These are phyloP conservation scores for Marchantia polymorpha DNA, from an alignment of 225 moss, liverwort and hornwort species.

Conservation along the genomic window DNA sequence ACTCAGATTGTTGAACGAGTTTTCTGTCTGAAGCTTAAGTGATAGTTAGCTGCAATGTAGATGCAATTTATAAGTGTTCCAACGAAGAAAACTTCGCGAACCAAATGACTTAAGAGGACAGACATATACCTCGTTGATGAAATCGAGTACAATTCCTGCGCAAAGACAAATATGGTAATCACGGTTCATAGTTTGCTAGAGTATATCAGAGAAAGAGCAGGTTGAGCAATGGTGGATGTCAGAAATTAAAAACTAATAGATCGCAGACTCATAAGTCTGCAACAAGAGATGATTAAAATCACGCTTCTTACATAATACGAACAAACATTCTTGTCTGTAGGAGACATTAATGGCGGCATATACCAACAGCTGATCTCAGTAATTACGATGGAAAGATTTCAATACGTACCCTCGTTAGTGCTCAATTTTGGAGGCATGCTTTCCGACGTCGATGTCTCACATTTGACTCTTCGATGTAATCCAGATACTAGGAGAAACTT, in stretches of 20 bases:
- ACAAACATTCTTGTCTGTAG: too few relatives aligned
- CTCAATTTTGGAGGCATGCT: neutral
- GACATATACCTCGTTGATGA: constrained; percentile 66
- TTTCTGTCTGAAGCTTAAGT: neutral
- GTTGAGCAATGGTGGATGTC: neutral
- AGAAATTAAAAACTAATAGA: neutral
- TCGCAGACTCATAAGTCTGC: neutral
- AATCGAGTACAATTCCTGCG: constrained; percentile 70
- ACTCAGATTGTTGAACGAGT: neutral
- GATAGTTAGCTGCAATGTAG: neutral
- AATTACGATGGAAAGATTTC: too few relatives aligned
- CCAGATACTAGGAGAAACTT: too few relatives aligned
- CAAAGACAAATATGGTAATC: neutral
- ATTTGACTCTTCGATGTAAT: neutral
- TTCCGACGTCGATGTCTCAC: neutral
- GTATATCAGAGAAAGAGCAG: neutral
- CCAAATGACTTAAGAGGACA: neutral
- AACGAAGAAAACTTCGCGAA: neutral
- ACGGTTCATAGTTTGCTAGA: neutral
- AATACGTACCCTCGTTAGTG: neutral
- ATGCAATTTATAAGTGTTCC: neutral
- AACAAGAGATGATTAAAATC: too few relatives aligned
- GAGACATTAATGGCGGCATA: too few relatives aligned
- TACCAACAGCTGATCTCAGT: too few relatives aligned
- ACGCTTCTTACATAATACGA: too few relatives aligned